Base-by-base conservation (phyloP, 225 moss, liverwort and hornwort species). In the Thuidium tamariscinum region DNA sequence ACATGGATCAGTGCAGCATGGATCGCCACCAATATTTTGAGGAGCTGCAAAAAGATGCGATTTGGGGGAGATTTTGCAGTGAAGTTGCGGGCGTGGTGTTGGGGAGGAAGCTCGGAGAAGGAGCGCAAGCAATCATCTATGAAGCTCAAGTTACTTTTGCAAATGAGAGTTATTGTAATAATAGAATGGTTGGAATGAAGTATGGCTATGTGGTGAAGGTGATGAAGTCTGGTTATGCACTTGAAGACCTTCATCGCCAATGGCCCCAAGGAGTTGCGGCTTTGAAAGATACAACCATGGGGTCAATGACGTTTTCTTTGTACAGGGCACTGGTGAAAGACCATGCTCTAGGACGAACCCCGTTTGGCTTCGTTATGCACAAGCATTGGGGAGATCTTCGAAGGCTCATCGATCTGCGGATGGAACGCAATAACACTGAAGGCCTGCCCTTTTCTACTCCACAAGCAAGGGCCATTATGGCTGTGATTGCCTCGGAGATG, bases 401-500 rank as follows among this genome's bases (percentile, higher is more conserved):
- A 11, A 73, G 4, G 19, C 73, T 73, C 48, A 30, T 73, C 11
- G 48, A 73, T 19, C 2, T 73, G 6, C 48, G 19, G 4, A 73
- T 48, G 48, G 32, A 73, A 32, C 48, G 19, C 48, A 48, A 48
- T 11, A 11, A 12, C 2, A 30, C 11, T 0, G 2, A 4, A 18
- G 48, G 73, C 10, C 48, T 19, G 48, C 48, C 73, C 19, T 48
- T 73, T 7, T 18, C 16, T 5, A 11, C 6, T 5, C 0, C 1
- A 6, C 11, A 48, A 72, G 46, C 29, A 2, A 44, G 0, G 7
- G 0, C 0, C 0, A 18, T 46, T 0, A 27, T 73, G 0, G 0
- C 0, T 17, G 0, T 1, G 0, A 10, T 72, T 29, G 72, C 30
- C 10, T 2, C 0, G 0, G 0, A 1, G 0, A 29, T 72, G 72